Base-by-base conservation (phyloP, 495 filamentous ascomycete species). In the Friedmanniomyces endolithicus region DNA sequence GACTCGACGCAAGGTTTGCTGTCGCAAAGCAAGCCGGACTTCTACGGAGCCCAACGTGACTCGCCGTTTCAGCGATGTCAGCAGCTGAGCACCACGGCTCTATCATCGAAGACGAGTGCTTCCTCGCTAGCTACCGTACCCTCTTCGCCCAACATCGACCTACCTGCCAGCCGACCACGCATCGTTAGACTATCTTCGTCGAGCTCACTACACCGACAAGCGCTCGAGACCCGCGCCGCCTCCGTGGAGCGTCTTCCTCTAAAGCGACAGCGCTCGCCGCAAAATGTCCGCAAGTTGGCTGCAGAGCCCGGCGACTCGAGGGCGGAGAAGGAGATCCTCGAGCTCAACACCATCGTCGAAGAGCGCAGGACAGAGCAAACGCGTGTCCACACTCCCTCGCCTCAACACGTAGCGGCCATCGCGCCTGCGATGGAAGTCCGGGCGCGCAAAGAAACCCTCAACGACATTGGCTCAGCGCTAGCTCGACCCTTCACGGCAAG, bases 311-410 rank as follows among this genome's bases (percentile, higher is more conserved):
- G 12, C 19, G 48, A 51, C 3, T 1, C 17, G 3, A 53, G 25
- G 14, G 14, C 56, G 6, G 57, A 60, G 6, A 45, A 60, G 34
- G 57, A 56, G 41, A 19, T 60, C 0, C 37, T 52, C 6, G 57
- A 60, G 53, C 53, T 60, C 25, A 60, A 60, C 27, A 56, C 47
- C 45, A 60, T 60, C 39, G 48, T 60, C 31, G 57, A 60, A 35
- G 57, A 56, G 25, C 45, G 48, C 12, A 16, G 53, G 41, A 31
- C 34, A 1, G 57, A 55, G 11, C 27, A 22, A 8, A 11, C 11
- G 14, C 46, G 52, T 11, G 6, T 37, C 1, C 16, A 37, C 4
- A 40, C 25, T 24, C 27, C 46, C 4, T 35, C 47, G n/a, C 11
- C 34, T 7, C 52, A 56, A 11, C 57, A 60, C 48, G 31, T 60